These are phyloP conservation scores for Flaveria robusta DNA, from an alignment of 129 eudicot species.

Conservation along the genomic window DNA sequence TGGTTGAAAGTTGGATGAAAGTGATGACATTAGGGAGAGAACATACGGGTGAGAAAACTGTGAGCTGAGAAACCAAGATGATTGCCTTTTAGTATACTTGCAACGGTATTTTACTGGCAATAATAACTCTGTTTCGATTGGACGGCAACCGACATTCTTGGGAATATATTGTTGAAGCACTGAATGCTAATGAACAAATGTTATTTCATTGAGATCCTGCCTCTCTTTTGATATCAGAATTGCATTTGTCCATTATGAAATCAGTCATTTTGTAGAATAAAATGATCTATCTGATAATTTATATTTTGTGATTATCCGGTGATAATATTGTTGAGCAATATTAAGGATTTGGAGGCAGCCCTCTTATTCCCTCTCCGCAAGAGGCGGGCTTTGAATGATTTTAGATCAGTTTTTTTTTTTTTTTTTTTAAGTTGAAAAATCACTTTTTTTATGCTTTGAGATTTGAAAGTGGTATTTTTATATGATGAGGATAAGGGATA, in stretches of 20 bases:
- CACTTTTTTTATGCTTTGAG: not conserved
- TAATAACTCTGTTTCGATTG: not conserved
- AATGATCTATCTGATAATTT: not conserved
- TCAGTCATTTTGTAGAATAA: not conserved
- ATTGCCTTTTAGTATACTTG: conserved; percentile 3
- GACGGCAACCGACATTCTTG: not conserved
- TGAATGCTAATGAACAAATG: not conserved
- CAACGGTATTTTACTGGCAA: not conserved
- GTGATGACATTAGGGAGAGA: not conserved
- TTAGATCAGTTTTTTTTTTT: not conserved
- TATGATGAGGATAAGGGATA: not conserved
- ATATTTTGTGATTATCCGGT: not conserved
- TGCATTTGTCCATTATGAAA: not conserved
- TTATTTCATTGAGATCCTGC: not conserved
- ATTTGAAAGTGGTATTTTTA: not conserved
- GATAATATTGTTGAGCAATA: not conserved
- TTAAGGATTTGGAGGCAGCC: not conserved
- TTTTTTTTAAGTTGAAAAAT: not conserved
- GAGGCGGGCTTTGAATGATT: not conserved
- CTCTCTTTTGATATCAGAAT: not conserved
- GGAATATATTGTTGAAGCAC: not conserved
- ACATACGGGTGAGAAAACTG: not conserved
- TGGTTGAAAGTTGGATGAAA: conserved; percentile 1
- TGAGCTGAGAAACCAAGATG: not conserved
- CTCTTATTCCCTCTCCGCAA: not conserved